These are phyloP conservation scores for Fraxinus nigra DNA, from an alignment of 305 asterid genomes.

Conservation along the genomic window DNA sequence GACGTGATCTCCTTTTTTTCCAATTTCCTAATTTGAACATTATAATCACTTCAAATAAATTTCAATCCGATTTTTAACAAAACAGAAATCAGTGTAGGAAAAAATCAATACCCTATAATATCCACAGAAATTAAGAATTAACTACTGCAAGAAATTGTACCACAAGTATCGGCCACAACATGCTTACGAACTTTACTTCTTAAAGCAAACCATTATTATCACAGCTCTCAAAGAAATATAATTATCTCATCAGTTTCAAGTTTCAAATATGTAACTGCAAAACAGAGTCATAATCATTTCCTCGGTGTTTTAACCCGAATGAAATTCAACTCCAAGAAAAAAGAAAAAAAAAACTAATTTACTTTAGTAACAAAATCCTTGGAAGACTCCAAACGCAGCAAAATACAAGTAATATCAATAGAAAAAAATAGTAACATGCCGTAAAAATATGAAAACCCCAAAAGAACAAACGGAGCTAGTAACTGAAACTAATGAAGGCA, in stretches of 20 bases:
- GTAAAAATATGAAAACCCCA: background rate
- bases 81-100: background rate
- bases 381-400: background rate
- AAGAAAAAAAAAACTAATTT: background rate
- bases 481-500: background rate
- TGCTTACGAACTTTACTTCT: background rate
- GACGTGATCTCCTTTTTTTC: slow-evolving; percentile 16
- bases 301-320: background rate
- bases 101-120: background rate
- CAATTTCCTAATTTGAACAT: background rate
- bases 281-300: background rate
- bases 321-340: background rate
- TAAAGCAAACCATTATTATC: background rate
- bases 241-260: background rate
- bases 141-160: background rate
- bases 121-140: background rate
- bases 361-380: background rate
- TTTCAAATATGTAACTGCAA: background rate
- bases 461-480: background rate
- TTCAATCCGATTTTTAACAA: background rate
- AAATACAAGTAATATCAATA: background rate
- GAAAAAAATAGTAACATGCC: background rate
- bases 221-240: background rate
- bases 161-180: background rate
- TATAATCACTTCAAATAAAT: background rate